These are phyloP conservation scores for Mrakia hoshinonis DNA, from an alignment of 768 basidiomycete species.

Conservation along the genomic window DNA sequence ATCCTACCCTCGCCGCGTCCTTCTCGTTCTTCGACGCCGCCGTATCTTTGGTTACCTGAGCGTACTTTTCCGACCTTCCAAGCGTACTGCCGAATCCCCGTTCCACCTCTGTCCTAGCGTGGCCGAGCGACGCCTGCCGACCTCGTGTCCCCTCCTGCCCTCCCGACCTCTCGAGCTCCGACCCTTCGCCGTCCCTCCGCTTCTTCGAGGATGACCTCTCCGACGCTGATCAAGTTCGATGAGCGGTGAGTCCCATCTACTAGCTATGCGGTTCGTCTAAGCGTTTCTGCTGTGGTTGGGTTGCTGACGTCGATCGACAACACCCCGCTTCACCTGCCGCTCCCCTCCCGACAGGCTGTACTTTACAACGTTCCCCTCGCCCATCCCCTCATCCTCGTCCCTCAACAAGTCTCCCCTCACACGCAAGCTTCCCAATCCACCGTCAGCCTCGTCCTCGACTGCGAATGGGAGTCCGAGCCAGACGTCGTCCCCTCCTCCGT, in stretches of 20 bases:
- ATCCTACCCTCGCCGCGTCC: too few relatives aligned
- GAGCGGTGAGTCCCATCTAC: slow-evolving; percentile 10
- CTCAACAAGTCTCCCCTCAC: slow-evolving; percentile 51
- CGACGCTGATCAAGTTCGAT: slow-evolving; percentile 19
- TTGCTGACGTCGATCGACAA: background rate
- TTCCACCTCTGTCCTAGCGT: too few relatives aligned
- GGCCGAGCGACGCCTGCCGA: too few relatives aligned
- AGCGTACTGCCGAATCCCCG: too few relatives aligned
- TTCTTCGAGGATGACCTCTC: background rate
- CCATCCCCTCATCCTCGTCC: slow-evolving; percentile 56
- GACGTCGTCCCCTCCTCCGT: slow-evolving; percentile 33
- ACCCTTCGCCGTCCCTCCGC: background rate
- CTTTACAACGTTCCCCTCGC: slow-evolving; percentile 80
- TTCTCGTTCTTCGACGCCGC: too few relatives aligned
- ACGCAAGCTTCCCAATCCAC: slow-evolving; percentile 48
- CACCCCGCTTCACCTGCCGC: background rate
- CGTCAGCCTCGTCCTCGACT: background rate
- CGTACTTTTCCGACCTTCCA: too few relatives aligned
- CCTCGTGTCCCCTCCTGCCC: background rate
- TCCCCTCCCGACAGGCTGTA: slow-evolving; percentile 52
- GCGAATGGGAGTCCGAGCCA: slow-evolving; percentile 6
- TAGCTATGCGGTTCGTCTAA: background rate
- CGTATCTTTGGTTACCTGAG: too few relatives aligned
- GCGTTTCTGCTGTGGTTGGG: background rate
- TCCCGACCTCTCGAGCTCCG: background rate